phyloP scores from a whole-genome alignment of 805 yeast genomes.

The Yamadazyma laniorum region DNA sequence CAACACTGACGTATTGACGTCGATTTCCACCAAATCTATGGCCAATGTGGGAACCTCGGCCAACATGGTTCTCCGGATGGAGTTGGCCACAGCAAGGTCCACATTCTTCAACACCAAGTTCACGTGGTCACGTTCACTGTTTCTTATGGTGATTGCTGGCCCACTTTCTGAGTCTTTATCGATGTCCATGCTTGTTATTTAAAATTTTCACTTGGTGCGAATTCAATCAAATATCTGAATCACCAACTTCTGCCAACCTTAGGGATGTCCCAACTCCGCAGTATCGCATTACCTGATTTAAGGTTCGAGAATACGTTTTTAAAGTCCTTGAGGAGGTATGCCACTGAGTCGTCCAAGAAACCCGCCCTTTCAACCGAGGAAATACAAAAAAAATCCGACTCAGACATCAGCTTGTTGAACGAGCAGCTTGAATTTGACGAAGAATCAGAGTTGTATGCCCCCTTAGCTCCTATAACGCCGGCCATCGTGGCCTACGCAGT shows the following conservation, averaged over 20 bases:
- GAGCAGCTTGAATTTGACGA: slow-evolving; percentile 17
- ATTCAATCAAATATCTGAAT: too few species aligned
- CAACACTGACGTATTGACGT: slow-evolving; percentile 85
- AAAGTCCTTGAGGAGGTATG: slow-evolving; percentile 29
- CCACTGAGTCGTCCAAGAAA: slow-evolving; percentile 14
- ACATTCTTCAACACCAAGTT: slow-evolving; percentile 86
- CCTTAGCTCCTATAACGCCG: slow-evolving; percentile 42
- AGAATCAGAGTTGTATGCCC: slow-evolving; percentile 15
- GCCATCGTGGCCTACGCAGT: slow-evolving; percentile 47
- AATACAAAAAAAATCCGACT: slow-evolving; percentile 14
- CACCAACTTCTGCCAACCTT: too few species aligned
- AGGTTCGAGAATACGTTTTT: slow-evolving; percentile 64
- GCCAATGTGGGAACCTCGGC: slow-evolving; percentile 98
- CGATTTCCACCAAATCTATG: slow-evolving; percentile 92
- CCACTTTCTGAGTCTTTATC: slow-evolving; percentile 37
- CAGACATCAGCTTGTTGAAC: slow-evolving; percentile 19
- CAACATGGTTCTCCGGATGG: slow-evolving; percentile 85
- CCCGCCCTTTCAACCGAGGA: slow-evolving; percentile 11
- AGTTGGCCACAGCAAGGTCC: slow-evolving; percentile 88
- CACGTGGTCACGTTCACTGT: slow-evolving; percentile 80
- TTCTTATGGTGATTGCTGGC: slow-evolving; percentile 86
- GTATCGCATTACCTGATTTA: slow-evolving; percentile 52
- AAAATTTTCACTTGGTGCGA: slow-evolving; percentile 10
- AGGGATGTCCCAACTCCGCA: slow-evolving; percentile 5
- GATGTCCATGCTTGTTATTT: slow-evolving; percentile 19